phyloP scores from a whole-genome alignment of 140 eudicot species.

The Flaveria floridana region DNA sequence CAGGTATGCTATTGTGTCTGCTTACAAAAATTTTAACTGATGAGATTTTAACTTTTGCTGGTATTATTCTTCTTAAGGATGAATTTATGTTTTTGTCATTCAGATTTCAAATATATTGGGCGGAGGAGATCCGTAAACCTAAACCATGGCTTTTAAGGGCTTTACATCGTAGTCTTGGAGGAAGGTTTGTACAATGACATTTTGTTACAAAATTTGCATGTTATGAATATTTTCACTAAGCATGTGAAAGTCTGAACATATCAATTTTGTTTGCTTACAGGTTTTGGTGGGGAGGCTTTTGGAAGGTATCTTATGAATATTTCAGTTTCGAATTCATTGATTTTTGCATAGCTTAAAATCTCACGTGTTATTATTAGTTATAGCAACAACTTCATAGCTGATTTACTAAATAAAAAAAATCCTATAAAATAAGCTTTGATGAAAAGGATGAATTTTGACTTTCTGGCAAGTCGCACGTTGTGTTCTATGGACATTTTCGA shows the following conservation, averaged over 20 bases:
- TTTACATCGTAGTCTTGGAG: conserved; percentile 82
- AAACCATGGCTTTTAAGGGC: conserved; percentile 95
- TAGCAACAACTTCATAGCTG: conserved; percentile 14
- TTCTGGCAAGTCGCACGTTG: background rate
- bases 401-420: conserved; percentile 2
- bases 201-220: background rate
- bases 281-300: conserved; percentile 90
- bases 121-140: conserved; percentile 67
- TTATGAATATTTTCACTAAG: background rate
- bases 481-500: conserved; percentile 8
- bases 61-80: background rate
- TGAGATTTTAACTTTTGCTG: background rate
- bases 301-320: conserved; percentile 52
- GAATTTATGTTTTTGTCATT: conserved; percentile 22
- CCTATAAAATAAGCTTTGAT: background rate
- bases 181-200: conserved; percentile 52
- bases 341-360: conserved; percentile 22
- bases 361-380: conserved; percentile 1
- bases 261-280: conserved; percentile 33
- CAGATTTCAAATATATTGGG: conserved; percentile 85
- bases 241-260: conserved; percentile 9
- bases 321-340: conserved; percentile 13
- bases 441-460: background rate
- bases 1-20: conserved; percentile 41
- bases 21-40: background rate